Evolutionary conservation across 1,139 yeast species (phyloP).

Genomic region (Yarrowia galli): DNA sequence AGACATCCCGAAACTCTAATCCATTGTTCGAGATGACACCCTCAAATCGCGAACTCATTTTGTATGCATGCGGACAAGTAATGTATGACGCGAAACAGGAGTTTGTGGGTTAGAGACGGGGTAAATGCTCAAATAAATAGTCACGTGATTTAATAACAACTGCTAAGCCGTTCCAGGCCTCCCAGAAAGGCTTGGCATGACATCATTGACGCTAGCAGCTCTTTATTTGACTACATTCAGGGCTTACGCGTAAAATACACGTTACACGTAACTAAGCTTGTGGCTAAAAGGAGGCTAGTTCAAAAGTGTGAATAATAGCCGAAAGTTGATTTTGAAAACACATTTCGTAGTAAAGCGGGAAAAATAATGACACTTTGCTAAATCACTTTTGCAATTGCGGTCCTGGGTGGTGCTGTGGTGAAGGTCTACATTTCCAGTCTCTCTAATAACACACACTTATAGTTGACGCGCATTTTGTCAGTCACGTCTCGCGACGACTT

Average conservation of each 20-base stretch:
- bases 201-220: too few relatives aligned
- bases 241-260: constrained; percentile 22
- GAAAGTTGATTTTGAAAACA: background rate
- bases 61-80: constrained; percentile 27
- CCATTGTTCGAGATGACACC: background rate
- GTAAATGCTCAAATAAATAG: too few relatives aligned
- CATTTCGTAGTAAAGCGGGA: background rate
- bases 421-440: background rate
- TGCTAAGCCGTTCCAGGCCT: too few relatives aligned
- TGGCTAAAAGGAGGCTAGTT: background rate
- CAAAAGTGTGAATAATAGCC: background rate
- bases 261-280: constrained; percentile 7
- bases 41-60: constrained; percentile 15
- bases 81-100: constrained; percentile 7
- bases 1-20: background rate
- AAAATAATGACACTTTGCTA: background rate
- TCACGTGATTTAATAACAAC: too few relatives aligned
- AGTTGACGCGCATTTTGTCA: background rate
- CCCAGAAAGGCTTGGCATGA: too few relatives aligned
- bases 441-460: too few relatives aligned
- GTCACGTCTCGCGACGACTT: background rate
- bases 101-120: too few relatives aligned
- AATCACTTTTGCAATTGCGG: background rate
- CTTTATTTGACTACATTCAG: too few relatives aligned
- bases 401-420: background rate